These are phyloP conservation scores for Asterionellopsis glacialis DNA, from an alignment of 108 stramenopile species.

Conservation along the genomic window DNA sequence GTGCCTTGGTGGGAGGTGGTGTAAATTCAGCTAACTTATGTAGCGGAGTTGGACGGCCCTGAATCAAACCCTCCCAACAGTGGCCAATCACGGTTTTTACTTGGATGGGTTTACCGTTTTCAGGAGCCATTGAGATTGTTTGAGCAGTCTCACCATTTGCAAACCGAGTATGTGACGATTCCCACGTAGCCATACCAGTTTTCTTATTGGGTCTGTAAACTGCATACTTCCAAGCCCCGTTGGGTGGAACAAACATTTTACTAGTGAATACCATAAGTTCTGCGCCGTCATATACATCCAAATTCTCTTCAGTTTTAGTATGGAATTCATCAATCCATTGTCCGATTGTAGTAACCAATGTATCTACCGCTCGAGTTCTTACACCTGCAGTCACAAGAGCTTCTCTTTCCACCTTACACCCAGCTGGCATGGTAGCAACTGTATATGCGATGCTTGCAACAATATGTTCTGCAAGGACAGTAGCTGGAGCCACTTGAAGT, in stretches of 20 bases:
- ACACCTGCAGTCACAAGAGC: slow-evolving; percentile 63
- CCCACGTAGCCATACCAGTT: slow-evolving; percentile 69
- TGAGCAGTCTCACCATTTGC: slow-evolving; percentile 46
- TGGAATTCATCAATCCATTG: slow-evolving; percentile 42
- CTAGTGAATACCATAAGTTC: background rate
- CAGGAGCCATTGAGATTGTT: slow-evolving; percentile 68
- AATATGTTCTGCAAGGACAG: slow-evolving; percentile 63
- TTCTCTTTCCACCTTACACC: slow-evolving; percentile 24
- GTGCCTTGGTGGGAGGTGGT: slow-evolving; percentile 41
- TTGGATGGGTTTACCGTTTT: slow-evolving; percentile 55
- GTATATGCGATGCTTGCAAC: slow-evolving; percentile 51
- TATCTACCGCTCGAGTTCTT: slow-evolving; percentile 46
- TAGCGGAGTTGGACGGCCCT: slow-evolving; percentile 53
- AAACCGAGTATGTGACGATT: slow-evolving; percentile 64
- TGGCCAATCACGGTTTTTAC: slow-evolving; percentile 65
- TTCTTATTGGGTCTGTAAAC: slow-evolving; percentile 72
- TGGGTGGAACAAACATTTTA: background rate
- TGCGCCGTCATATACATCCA: background rate
- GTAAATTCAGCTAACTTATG: slow-evolving; percentile 24
- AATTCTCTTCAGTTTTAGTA: background rate
- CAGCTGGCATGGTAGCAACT: slow-evolving; percentile 42
- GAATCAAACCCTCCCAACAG: slow-evolving; percentile 48
- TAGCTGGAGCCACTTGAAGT: slow-evolving; percentile 58
- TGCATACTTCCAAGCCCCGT: slow-evolving; percentile 45
- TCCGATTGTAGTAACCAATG: slow-evolving; percentile 36